phyloP scores from a whole-genome alignment of 352 stramenopile species.

The Pythium sp. region DNA sequence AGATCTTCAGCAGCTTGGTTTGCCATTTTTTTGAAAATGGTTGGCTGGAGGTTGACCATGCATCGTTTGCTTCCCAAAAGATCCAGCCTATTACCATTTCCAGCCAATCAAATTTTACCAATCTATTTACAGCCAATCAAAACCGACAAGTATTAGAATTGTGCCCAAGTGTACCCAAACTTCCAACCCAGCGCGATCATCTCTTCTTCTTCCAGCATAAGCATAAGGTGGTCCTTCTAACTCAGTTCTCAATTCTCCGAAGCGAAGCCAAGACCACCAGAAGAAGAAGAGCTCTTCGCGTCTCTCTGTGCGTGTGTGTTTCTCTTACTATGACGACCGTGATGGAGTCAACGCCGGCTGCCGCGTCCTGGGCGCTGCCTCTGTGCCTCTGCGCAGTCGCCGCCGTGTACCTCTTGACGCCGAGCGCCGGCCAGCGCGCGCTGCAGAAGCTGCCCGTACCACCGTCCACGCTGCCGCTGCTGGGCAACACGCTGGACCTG shows the following conservation, averaged over 20 bases:
- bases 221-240: too few species aligned
- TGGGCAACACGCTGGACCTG: constrained; percentile 25
- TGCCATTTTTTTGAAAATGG: too few species aligned
- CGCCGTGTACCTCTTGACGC: neutral
- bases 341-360: neutral
- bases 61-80: neutral
- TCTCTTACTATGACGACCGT: neutral
- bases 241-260: neutral
- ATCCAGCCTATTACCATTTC: neutral
- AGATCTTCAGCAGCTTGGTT: too few species aligned
- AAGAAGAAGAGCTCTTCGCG: neutral
- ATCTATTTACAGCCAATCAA: neutral
- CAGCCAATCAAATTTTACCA: neutral
- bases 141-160: neutral
- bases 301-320: too few species aligned
- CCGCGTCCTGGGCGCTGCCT: neutral
- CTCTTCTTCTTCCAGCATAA: too few species aligned
- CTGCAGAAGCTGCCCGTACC: constrained; percentile 12
- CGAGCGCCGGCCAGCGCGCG: constrained; percentile 8
- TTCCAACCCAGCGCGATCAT: neutral
- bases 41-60: neutral
- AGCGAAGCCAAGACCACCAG: neutral
- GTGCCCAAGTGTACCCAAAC: neutral
- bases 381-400: constrained; percentile 2
- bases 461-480: constrained; percentile 18